These are phyloP conservation scores for Syzygium aqueum DNA, from an alignment of 345 rosid genomes.

Conservation along the genomic window DNA sequence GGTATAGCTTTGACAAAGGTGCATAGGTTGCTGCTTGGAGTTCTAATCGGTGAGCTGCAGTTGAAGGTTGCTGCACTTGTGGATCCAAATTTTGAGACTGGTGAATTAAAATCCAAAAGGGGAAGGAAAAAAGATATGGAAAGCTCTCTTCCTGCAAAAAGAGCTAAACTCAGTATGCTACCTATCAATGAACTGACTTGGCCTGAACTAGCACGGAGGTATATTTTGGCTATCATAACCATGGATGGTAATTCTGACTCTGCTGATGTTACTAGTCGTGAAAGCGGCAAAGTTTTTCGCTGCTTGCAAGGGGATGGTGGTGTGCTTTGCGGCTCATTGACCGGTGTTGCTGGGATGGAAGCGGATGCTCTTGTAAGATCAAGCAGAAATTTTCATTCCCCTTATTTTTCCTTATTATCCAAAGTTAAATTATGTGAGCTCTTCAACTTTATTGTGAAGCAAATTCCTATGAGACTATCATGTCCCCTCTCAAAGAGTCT, in stretches of 20 bases:
- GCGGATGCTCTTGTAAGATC: conserved; percentile 91
- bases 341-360: conserved; percentile 95
- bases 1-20: conserved; percentile 51
- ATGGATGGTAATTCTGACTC: conserved; percentile 91
- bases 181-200: conserved; percentile 87
- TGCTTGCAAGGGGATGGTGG: conserved; percentile 99
- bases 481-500: background rate
- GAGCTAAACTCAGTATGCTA: conserved; percentile 61
- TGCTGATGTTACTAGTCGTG: conserved; percentile 69
- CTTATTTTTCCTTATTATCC: background rate
- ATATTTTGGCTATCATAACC: conserved; percentile 61
- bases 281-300: conserved; percentile 76
- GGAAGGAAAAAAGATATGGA: conserved; percentile 83
- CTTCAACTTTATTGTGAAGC: background rate
- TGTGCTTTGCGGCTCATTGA: conserved; percentile 82
- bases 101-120: conserved; percentile 66
- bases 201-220: conserved; percentile 95
- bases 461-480: background rate
- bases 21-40: conserved; percentile 57
- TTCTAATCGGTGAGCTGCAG: conserved; percentile 78
- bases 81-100: conserved; percentile 85
- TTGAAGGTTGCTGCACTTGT: conserved; percentile 86
- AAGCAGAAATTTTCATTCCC: background rate
- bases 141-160: conserved; percentile 41
- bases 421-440: background rate